Conservation (phyloP, 257 asterid species). For the Solanum pinnatisectum region DNA sequence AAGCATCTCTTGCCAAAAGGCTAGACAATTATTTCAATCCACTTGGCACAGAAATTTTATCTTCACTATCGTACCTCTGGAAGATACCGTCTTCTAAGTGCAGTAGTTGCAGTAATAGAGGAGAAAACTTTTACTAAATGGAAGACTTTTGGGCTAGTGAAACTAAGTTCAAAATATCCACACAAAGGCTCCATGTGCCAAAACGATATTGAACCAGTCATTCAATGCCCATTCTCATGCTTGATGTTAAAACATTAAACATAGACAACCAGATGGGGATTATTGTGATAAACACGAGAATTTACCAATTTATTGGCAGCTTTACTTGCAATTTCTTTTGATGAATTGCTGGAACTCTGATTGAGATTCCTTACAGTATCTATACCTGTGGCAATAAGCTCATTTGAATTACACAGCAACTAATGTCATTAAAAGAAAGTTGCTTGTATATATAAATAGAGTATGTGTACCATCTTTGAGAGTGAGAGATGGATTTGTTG, state of each 20-base stretch:
- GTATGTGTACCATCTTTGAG: conserved; percentile 10
- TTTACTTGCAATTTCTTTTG: conserved; percentile 8
- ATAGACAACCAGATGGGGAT: neutral
- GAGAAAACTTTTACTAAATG: neutral
- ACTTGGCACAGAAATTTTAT: neutral
- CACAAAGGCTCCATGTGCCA: neutral
- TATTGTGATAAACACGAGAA: neutral
- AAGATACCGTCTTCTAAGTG: neutral
- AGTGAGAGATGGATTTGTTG: conserved; percentile 9
- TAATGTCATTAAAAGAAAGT: neutral
- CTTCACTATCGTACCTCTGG: neutral
- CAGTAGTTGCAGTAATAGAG: neutral
- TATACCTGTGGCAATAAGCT: conserved; percentile 14
- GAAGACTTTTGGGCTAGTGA: neutral
- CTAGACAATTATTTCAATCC: neutral
- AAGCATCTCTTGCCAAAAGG: neutral
- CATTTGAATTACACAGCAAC: neutral
- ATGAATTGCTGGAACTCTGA: conserved; percentile 9
- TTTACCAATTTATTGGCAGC: conserved; percentile 9
- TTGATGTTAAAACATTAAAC: neutral
- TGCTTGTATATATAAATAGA: neutral
- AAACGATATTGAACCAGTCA: neutral
- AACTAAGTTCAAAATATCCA: neutral
- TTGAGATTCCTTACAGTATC: neutral
- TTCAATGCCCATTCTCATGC: neutral